Conservation (phyloP, 805 yeast genomes). For the Saccharomyces kudriavzevii region DNA sequence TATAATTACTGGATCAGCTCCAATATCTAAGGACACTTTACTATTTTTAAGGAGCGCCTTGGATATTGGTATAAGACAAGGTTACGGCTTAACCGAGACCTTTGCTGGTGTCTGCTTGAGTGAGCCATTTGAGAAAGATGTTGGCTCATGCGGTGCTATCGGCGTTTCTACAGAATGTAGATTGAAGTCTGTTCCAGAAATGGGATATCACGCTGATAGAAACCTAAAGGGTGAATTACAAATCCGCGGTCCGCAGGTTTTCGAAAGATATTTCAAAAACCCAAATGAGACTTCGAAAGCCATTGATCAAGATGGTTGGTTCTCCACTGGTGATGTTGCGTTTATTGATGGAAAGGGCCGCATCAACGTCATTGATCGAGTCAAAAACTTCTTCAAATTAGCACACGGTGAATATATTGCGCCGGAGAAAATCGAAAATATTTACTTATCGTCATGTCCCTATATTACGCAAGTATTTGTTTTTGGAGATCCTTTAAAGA, state of each 20-base stretch:
- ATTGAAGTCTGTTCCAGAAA: constrained; percentile 55
- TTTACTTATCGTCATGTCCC: constrained; percentile 47
- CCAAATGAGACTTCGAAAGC: constrained; percentile 46
- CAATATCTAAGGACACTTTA: constrained; percentile 55
- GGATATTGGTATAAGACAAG: constrained; percentile 50
- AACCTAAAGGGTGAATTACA: constrained; percentile 53
- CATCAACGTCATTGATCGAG: constrained; percentile 59
- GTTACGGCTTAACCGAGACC: constrained; percentile 70
- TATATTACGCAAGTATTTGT: constrained; percentile 46
- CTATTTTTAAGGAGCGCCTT: constrained; percentile 55
- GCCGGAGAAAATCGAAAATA: constrained; percentile 66
- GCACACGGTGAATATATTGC: constrained; percentile 65
- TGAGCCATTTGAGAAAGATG: constrained; percentile 38
- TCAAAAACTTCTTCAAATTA: constrained; percentile 68
- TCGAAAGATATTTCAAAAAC: constrained; percentile 47
- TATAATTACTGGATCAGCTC: constrained; percentile 57
- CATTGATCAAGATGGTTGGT: constrained; percentile 55
- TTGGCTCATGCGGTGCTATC: constrained; percentile 57
- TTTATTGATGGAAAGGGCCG: constrained; percentile 45
- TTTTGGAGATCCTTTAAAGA: constrained; percentile 55
- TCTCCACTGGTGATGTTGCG: constrained; percentile 61
- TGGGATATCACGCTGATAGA: constrained; percentile 42
- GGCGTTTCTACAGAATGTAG: constrained; percentile 49
- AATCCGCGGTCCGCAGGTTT: constrained; percentile 58
- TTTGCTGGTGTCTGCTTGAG: constrained; percentile 50